Percentiles rank a stretch among this genome's conserved stretches.
These are phyloP conservation scores for Pilatotrama ljubarskyi DNA, from an alignment of 768 basidiomycete species.

Conservation along the genomic window DNA sequence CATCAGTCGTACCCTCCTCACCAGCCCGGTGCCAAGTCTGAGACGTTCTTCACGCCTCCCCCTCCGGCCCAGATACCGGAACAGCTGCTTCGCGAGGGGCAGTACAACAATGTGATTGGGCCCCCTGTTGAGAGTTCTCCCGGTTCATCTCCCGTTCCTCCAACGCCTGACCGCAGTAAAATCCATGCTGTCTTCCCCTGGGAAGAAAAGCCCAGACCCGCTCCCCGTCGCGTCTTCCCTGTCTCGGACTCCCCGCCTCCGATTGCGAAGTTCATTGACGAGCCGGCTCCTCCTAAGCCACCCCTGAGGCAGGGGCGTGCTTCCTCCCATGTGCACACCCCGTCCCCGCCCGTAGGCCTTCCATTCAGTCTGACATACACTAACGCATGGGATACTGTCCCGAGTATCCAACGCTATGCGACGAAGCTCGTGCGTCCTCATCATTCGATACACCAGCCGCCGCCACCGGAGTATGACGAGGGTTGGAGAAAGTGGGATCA, in stretches of 20 bases:
- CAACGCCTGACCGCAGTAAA: slow-evolving; percentile 68
- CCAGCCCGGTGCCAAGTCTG: slow-evolving; percentile 42
- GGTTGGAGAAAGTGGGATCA: slow-evolving; percentile 34
- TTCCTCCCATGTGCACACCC: slow-evolving; percentile 19
- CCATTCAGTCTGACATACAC: slow-evolving; percentile 62
- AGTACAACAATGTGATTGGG: slow-evolving; percentile 64
- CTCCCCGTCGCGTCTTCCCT: slow-evolving; percentile 76
- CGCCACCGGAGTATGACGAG: slow-evolving; percentile 48
- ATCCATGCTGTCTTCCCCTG: slow-evolving; percentile 91
- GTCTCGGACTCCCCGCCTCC: slow-evolving; percentile 57
- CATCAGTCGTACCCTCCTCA: slow-evolving; percentile 32
- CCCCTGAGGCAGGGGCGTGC: slow-evolving; percentile 15
- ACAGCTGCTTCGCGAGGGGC: slow-evolving; percentile 64
- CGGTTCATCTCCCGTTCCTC: slow-evolving; percentile 35
- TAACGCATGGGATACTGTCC: slow-evolving; percentile 86
- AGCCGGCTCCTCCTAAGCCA: slow-evolving; percentile 27
- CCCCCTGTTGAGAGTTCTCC: slow-evolving; percentile 40
- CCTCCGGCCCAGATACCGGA: slow-evolving; percentile 65
- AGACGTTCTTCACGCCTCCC: slow-evolving; percentile 61
- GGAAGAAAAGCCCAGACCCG: slow-evolving; percentile 74
- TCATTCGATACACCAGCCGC: slow-evolving; percentile 41
- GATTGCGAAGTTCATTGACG: slow-evolving; percentile 27
- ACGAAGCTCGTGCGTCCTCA: slow-evolving; percentile 56
- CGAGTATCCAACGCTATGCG: slow-evolving; percentile 78
- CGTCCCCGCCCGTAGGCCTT: slow-evolving; percentile 43